These are phyloP conservation scores for Metarhizium anisopliae DNA, from an alignment of 2,329 filamentous ascomycete species.

Conservation along the genomic window DNA sequence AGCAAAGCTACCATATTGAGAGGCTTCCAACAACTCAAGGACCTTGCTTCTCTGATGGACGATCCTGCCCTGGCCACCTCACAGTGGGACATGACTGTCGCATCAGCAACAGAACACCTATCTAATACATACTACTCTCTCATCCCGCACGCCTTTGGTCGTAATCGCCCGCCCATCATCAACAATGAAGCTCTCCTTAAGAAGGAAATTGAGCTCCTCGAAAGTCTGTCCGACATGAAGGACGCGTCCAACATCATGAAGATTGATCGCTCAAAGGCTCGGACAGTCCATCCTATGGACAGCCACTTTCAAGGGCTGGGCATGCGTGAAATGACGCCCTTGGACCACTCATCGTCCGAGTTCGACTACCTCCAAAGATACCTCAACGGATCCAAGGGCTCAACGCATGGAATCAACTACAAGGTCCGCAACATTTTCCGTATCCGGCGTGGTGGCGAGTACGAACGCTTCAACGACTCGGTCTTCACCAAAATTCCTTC, in stretches of 20 bases:
- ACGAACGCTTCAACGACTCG: constrained; percentile 55
- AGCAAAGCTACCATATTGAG: constrained; percentile 67
- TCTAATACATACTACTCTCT: constrained; percentile 74
- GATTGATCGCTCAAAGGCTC: constrained; percentile 38
- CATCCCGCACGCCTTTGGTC: constrained; percentile 76
- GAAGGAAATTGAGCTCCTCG: constrained; percentile 68
- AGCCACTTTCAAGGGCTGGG: constrained; percentile 62
- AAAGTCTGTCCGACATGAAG: constrained; percentile 79
- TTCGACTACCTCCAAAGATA: constrained; percentile 59
- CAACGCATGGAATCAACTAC: constrained; percentile 55
- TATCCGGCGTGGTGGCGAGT: constrained; percentile 67
- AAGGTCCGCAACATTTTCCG: constrained; percentile 70
- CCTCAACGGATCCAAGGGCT: constrained; percentile 55
- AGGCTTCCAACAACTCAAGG: constrained; percentile 70
- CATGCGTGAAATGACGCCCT: constrained; percentile 66
- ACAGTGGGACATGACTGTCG: constrained; percentile 29
- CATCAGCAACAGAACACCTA: constrained; percentile 46
- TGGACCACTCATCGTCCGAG: constrained; percentile 51
- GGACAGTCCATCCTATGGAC: constrained; percentile 57
- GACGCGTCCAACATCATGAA: constrained; percentile 72
- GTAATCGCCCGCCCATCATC: constrained; percentile 64
- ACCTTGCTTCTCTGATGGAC: constrained; percentile 59
- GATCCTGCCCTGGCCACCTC: constrained; percentile 36
- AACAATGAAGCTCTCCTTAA: constrained; percentile 48
- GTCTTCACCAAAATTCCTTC: constrained; percentile 43